Evolutionary conservation across 306 rosid genomes (phyloP).

Genomic region (Fragaria ananassa): DNA sequence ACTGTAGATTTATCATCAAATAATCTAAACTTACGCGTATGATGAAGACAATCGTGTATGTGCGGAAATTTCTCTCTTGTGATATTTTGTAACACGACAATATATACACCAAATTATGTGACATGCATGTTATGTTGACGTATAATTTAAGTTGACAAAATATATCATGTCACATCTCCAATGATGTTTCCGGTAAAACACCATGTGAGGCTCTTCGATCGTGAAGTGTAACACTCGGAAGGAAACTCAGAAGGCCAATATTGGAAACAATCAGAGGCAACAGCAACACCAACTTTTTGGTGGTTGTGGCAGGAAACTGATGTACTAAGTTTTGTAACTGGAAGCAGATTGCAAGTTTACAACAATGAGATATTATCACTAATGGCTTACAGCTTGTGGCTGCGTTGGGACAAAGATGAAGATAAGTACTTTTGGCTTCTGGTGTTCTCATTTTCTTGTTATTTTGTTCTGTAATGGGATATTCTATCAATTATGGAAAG

Average conservation of each 20-base stretch:
- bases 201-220: not conserved
- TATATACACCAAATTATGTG: not conserved
- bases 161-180: not conserved
- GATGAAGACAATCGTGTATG: not conserved
- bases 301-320: not conserved
- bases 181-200: not conserved
- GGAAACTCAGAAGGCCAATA: not conserved
- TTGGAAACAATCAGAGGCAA: not conserved
- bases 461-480: slow-evolving; percentile 3
- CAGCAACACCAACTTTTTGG: not conserved
- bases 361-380: not conserved
- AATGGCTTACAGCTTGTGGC: slow-evolving; percentile 12
- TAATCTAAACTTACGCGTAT: not conserved
- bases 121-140: not conserved
- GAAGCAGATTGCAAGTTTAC: not conserved
- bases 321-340: not conserved
- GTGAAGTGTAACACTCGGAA: not conserved
- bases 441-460: slow-evolving; percentile 19
- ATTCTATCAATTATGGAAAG: slow-evolving; percentile 13
- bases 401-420: slow-evolving; percentile 5
- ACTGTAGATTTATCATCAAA: not conserved
- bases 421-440: not conserved
- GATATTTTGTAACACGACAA: not conserved
- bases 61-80: not conserved
- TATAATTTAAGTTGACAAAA: not conserved